A percentile compares a stretch with the other conserved stretches of the same genome.
Conservation (phyloP, 371 early-diverging fungal genomes). For the Mortierella sp. region DNA sequence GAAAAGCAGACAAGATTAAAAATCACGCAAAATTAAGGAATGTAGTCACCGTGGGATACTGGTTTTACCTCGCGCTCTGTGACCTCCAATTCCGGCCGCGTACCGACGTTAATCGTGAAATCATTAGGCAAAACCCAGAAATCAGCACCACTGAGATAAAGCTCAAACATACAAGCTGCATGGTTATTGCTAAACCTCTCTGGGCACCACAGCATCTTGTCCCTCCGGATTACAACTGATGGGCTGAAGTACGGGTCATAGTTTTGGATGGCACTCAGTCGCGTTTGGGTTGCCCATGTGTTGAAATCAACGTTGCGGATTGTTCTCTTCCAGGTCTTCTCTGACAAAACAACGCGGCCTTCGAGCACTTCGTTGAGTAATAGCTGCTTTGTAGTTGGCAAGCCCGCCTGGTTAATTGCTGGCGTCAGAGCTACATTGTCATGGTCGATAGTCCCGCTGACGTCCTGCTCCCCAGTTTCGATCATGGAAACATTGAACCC, state of each 20-base stretch:
- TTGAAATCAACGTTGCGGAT: slow-evolving; percentile 53
- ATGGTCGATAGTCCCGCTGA: neutral
- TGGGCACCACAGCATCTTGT: slow-evolving; percentile 61
- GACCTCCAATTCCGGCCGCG: slow-evolving; percentile 19
- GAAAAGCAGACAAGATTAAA: too few species aligned
- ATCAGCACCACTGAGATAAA: slow-evolving; percentile 66
- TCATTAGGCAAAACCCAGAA: slow-evolving; percentile 68
- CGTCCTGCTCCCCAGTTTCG: neutral
- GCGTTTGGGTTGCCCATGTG: slow-evolving; percentile 37
- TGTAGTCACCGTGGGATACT: too few species aligned
- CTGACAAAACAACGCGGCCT: slow-evolving; percentile 38
- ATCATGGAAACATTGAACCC: slow-evolving; percentile 48
- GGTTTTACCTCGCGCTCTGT: slow-evolving; percentile 50
- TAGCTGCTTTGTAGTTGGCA: slow-evolving; percentile 33
- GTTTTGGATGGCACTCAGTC: slow-evolving; percentile 51
- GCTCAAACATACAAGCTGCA: slow-evolving; percentile 70
- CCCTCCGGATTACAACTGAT: slow-evolving; percentile 46
- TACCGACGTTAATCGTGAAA: slow-evolving; percentile 58
- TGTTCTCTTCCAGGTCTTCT: slow-evolving; percentile 54
- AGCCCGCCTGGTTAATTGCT: slow-evolving; percentile 9
- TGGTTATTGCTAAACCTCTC: slow-evolving; percentile 73
- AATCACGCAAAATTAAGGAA: too few species aligned
- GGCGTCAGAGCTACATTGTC: slow-evolving; percentile 23
- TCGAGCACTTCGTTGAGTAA: slow-evolving; percentile 23
- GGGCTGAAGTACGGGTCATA: slow-evolving; percentile 53